A percentile compares a stretch with the other conserved stretches of the same genome.
phyloP scores from a whole-genome alignment of 2,329 filamentous ascomycete species.

The Aspergillaceae sp. region DNA sequence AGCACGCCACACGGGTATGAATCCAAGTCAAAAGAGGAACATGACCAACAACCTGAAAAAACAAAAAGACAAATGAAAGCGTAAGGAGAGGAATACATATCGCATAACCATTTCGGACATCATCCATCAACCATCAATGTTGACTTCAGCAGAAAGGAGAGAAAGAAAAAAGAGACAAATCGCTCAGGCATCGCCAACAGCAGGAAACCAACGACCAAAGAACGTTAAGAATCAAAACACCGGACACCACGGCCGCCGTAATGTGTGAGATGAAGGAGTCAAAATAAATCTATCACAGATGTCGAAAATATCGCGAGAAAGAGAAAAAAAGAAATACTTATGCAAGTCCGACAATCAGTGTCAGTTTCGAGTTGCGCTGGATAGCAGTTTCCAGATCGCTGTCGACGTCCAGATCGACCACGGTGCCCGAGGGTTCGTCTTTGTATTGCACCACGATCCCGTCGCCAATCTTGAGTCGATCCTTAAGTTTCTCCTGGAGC shows the following conservation, averaged over 20 bases:
- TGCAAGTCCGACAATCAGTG: conserved; percentile 54
- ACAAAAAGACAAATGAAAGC: conserved; percentile 5
- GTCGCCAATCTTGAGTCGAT: conserved; percentile 72
- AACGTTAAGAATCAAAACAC: conserved; percentile 11
- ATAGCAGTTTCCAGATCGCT: conserved; percentile 73
- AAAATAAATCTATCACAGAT: conserved; percentile 10
- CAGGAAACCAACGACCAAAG: background rate
- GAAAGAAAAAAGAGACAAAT: too few relatives aligned
- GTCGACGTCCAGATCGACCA: conserved; percentile 66
- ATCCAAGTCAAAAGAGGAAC: too few relatives aligned
- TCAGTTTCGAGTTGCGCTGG: conserved; percentile 76
- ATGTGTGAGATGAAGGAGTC: conserved; percentile 5
- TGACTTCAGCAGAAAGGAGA: too few relatives aligned
- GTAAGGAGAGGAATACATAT: conserved; percentile 3
- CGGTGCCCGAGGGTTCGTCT: conserved; percentile 70
- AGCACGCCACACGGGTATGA: conserved; percentile 10
- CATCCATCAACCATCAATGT: background rate
- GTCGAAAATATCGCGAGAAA: conserved; percentile 1
- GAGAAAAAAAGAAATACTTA: conserved; percentile 14
- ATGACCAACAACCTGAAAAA: conserved; percentile 2
- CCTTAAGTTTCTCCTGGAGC: conserved; percentile 73
- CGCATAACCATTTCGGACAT: background rate
- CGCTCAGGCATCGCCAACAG: too few relatives aligned
- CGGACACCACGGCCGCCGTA: conserved; percentile 17
- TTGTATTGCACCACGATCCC: conserved; percentile 74